Evolutionary conservation across 2,329 filamentous ascomycete species (phyloP).

Genomic region (Lasiodiplodia hormozganensis): DNA sequence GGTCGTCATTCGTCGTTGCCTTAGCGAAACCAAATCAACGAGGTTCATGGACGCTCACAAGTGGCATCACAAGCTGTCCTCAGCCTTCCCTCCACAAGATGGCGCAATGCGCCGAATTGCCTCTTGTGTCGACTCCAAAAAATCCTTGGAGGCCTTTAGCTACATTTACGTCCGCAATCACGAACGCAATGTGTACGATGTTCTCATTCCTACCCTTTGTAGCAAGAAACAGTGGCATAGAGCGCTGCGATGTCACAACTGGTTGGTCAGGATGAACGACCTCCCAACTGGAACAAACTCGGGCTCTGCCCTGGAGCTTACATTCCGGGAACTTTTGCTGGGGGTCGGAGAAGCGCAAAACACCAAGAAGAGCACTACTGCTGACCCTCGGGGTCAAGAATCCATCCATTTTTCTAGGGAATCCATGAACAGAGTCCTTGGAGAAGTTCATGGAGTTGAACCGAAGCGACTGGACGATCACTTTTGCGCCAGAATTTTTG

Average conservation of each 20-base stretch:
- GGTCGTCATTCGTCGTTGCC: slow-evolving; percentile 52
- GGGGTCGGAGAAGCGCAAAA: background rate
- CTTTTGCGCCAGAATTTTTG: slow-evolving; percentile 82
- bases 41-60: slow-evolving; percentile 23
- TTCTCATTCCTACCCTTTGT: slow-evolving; percentile 34
- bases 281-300: slow-evolving; percentile 1
- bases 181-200: slow-evolving; percentile 51
- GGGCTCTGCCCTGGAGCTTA: background rate
- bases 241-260: slow-evolving; percentile 13
- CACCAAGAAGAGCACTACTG: background rate
- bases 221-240: background rate
- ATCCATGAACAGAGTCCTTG: slow-evolving; percentile 35
- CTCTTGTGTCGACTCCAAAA: background rate
- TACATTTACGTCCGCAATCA: slow-evolving; percentile 48
- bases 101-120: slow-evolving; percentile 18
- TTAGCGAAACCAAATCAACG: slow-evolving; percentile 30
- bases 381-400: background rate
- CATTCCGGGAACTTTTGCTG: background rate
- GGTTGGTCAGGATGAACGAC: slow-evolving; percentile 4
- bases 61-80: slow-evolving; percentile 23
- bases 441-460: slow-evolving; percentile 43
- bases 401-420: slow-evolving; percentile 30
- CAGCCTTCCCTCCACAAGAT: background rate
- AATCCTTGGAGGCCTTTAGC: slow-evolving; percentile 39
- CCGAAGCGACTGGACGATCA: slow-evolving; percentile 62